Evolutionary conservation across 208 protist species (phyloP), one percentile per base, ranked within the genome.

Genomic region (Crithidia expoeki): DNA sequence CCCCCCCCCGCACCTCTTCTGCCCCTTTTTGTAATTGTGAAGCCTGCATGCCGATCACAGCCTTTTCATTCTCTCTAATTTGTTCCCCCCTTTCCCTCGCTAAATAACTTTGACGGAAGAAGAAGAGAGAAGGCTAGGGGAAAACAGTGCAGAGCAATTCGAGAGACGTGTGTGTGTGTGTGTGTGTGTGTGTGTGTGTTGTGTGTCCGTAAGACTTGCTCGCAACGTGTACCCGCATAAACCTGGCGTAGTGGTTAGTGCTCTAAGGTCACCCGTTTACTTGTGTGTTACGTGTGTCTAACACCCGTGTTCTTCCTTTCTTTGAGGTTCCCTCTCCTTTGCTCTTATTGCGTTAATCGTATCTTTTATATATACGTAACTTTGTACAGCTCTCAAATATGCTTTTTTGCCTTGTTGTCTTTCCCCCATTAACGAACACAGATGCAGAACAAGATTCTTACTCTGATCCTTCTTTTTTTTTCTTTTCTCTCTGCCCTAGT

Each of bases 401-500:
- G 25, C 25, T 72, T 72, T 70, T 70, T 21, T 68, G 52, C 53
- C 51, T 59, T 59, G 33, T 63, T 33, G 14, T 64, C 60, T 61
- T 59, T 57, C 28, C 25, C 28, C 42, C 70, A 49, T 62, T 63
- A 46, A 28, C 42, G 36, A 72, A 57, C 38, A 17, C 36, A 64
- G 49, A 56, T 19, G n/a, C 46, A 34, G 58, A 56, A 51, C 59
- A 68, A 44, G 34, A 42, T 55, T 62, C 34, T 42, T 55, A 34
- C 14, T 72, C 44, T 67, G 38, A 33, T 55, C 23, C 23, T 51
- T 46, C 57, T 52, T 52, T 27, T 79, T 64, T 50, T 42, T 69
- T n/a, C n/a, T n/a, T n/a, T n/a, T n/a, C n/a, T n/a, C n/a, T n/a
- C n/a, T n/a, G 17, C 44, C 56, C 9, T 44, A 33, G 25, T 66